Evolutionary conservation across 352 stramenopile species (phyloP), one percentile per base, ranked within the genome.

Genomic region (Hyaloperonospora brassicae): DNA sequence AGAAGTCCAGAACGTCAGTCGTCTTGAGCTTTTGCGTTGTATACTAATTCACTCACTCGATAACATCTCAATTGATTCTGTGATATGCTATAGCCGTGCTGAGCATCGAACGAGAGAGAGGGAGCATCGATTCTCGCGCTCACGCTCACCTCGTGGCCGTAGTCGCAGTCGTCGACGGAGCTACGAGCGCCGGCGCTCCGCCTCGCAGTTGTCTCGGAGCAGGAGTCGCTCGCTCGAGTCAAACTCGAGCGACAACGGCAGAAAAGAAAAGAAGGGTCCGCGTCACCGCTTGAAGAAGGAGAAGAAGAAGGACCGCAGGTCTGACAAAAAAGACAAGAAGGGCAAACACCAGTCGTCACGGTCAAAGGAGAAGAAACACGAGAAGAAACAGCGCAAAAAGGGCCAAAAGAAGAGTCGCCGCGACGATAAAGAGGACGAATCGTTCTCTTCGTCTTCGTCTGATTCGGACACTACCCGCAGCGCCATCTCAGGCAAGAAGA

Each of bases 401-500:
- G 64, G 61, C 25, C 65, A 66, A 27, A 72, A 68, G 47, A 68
- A 61, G 30, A 71, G 68, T 50, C 59, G 57, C n/a, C 42, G 48
- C 8, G 43, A 52, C 10, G 25, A 45, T 2, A 35, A 57, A 2
- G 59, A 70, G 1, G 55, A 68, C 9, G 73, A 65, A 38, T 73
- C 58, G 5, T 73, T 55, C 5, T 71, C 61, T 7, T 72, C 57
- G 0, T 81, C 71, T 6, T 83, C 69, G 7, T 87, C 70, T 17
- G 79, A 84, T 46, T 79, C 68, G 41, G 80, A 88, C 45, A 87
- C 79, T 10, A 46, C 85, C 42, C 82, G 82, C 40, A 93, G 82
- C 35, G 80, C 73, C 21, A 93, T 90, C 52, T 91, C 80, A 1
- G 83, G 83, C 42, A 93, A 93, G 55, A 93, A 93, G 59, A 89